Percentiles rank a stretch among this genome's conserved stretches.
These are phyloP conservation scores for Tripidium arundinaceum DNA, from an alignment of 202 grass and related monocot species.

Conservation along the genomic window DNA sequence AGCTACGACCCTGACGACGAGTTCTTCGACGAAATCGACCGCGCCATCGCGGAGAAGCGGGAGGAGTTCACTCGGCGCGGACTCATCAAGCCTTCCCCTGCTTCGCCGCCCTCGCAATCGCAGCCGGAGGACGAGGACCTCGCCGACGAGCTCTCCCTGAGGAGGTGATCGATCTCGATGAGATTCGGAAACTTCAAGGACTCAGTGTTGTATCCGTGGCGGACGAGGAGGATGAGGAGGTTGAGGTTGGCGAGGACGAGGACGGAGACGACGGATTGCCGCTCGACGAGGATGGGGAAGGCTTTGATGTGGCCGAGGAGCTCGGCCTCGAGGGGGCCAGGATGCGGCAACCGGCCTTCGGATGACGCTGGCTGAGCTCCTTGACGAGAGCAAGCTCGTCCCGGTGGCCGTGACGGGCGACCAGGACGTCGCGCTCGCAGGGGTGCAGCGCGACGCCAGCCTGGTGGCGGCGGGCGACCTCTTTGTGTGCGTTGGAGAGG, in stretches of 20 bases:
- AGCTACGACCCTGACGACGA: conserved; percentile 52
- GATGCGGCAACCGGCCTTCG: conserved; percentile 59
- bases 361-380: conserved; percentile 87
- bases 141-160: conserved; percentile 72
- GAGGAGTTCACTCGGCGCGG: conserved; percentile 66
- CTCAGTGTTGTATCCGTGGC: conserved; percentile 31
- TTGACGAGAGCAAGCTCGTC: conserved; percentile 90
- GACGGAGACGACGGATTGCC: conserved; percentile 37
- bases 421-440: conserved; percentile 67
- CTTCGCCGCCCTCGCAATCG: conserved; percentile 11
- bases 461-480: conserved; percentile 80
- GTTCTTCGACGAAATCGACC: conserved; percentile 81
- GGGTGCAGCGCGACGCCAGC: conserved; percentile 65
- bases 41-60: conserved; percentile 69
- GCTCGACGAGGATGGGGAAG: conserved; percentile 41
- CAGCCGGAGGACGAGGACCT: conserved; percentile 34
- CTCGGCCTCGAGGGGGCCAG: conserved; percentile 46
- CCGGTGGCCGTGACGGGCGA: conserved; percentile 74
- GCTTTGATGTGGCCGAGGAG: conserved; percentile 43
- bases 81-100: conserved; percentile 52
- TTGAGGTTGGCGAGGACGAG: background rate
- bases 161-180: conserved; percentile 76
- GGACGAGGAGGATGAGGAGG: conserved; percentile 30
- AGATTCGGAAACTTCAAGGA: conserved; percentile 74
- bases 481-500: conserved; percentile 59